Percentiles rank a stretch among this genome's conserved stretches.
Evolutionary conservation across 2,329 filamentous ascomycete species (phyloP).

Genomic region (Huntiella savannae): DNA sequence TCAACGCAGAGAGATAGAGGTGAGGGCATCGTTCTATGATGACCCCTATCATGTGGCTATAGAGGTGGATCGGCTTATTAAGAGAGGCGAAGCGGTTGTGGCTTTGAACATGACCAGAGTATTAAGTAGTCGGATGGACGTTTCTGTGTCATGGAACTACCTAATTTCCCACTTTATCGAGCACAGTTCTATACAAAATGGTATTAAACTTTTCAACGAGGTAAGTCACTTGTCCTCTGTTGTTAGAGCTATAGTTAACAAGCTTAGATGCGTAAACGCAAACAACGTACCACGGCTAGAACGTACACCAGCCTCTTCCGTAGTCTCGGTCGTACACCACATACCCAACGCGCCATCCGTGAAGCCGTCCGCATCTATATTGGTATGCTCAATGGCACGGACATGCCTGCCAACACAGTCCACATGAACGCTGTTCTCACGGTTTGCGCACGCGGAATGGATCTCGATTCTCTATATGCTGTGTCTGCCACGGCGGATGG

Average conservation of each 20-base stretch:
- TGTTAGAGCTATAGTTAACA: neutral
- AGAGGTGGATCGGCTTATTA: conserved; percentile 43
- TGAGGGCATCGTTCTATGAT: conserved; percentile 25
- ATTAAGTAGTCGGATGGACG: conserved; percentile 45
- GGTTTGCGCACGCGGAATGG: conserved; percentile 53
- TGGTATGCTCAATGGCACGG: conserved; percentile 44
- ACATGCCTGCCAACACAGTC: conserved; percentile 52
- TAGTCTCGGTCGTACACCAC: conserved; percentile 45
- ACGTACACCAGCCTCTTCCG: conserved; percentile 73
- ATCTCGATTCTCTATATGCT: conserved; percentile 66
- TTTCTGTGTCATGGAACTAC: conserved; percentile 73
- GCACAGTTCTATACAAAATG: conserved; percentile 38
- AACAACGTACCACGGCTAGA: conserved; percentile 56
- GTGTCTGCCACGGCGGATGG: conserved; percentile 55
- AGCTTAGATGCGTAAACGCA: conserved; percentile 79
- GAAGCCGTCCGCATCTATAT: conserved; percentile 62
- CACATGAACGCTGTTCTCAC: conserved; percentile 80
- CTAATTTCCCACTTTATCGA: conserved; percentile 54
- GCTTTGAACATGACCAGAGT: conserved; percentile 49
- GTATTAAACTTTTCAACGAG: conserved; percentile 77
- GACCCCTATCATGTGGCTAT: conserved; percentile 58
- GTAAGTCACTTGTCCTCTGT: conserved; percentile 23
- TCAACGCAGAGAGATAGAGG: conserved; percentile 3
- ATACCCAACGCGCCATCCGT: conserved; percentile 38
- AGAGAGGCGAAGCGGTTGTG: conserved; percentile 40